A percentile compares a stretch with the other conserved stretches of the same genome.
Conservation (phyloP, 2,329 filamentous ascomycete genomes). For the Diplocarpon rosae region DNA sequence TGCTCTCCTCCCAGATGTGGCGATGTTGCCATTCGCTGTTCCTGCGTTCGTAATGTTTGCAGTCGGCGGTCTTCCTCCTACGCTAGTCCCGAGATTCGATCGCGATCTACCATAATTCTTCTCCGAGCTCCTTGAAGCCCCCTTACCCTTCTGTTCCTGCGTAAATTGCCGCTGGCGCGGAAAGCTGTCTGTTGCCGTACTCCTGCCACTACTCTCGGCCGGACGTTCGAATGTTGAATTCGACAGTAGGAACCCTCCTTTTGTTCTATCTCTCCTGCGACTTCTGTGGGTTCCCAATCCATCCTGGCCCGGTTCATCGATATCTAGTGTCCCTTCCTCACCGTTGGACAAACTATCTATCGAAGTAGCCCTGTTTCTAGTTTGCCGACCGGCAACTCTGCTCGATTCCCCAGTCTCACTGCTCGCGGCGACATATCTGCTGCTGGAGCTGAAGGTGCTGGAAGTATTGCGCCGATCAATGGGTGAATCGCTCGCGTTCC, state of each 20-base stretch:
- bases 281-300: conserved; percentile 20
- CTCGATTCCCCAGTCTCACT: conserved; percentile 38
- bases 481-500: conserved; percentile 18
- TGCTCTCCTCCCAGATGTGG: conserved; percentile 3
- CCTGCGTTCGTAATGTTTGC: conserved; percentile 15
- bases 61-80: conserved; percentile 22
- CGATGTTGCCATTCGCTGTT: conserved; percentile 2
- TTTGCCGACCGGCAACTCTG: conserved; percentile 26
- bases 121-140: conserved; percentile 11
- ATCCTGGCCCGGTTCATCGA: conserved; percentile 9
- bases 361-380: conserved; percentile 11
- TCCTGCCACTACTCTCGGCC: background rate
- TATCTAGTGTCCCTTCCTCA: conserved; percentile 4
- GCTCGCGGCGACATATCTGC: conserved; percentile 29
- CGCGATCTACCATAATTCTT: conserved; percentile 18
- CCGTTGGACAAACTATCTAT: conserved; percentile 4
- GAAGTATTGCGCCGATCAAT: conserved; percentile 16
- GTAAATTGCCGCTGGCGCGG: conserved; percentile 13
- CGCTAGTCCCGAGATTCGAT: conserved; percentile 16
- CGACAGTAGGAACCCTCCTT: conserved; percentile 26
- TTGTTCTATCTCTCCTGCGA: conserved; percentile 20
- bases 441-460: conserved; percentile 15
- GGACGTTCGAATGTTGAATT: conserved; percentile 18
- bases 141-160: conserved; percentile 22
- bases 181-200: conserved; percentile 3